Evolutionary conservation across 345 rosid genomes (phyloP), one percentile per base, ranked within the genome.

Genomic region (Eucalyptus pauciflora): DNA sequence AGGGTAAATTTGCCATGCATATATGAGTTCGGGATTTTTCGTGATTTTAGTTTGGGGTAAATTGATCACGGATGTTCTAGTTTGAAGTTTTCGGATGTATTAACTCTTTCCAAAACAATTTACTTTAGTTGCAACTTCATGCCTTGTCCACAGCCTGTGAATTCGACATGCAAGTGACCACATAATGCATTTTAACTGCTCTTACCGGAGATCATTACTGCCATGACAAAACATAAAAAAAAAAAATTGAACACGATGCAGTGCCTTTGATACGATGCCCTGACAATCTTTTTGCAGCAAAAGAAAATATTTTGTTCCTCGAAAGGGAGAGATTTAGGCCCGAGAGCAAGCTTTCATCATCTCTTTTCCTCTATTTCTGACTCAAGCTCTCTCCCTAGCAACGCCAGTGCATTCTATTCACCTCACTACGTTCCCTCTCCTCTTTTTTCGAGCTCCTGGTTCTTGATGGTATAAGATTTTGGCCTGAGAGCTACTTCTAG

Each of bases 1-100:
- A 52, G 0, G 58, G 18, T 18, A 52, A 52, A 52, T 52, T 18
- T 52, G 17, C 7, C 24, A 52, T 17, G 24, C 1, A 0, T 18
- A 2, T 18, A 1, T 22, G 0, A 3, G 10, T 18, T 52, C 7
- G 18, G 17, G 1, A 18, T 52, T 52, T 52, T 52, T 52, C 7
- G 10, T 18, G 10, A 52, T 18, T 7, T 18, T 18, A 52, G 0
- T 52, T 7, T 52, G 0, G 10, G 2, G 18, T 52, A 52, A 52
- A 52, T 52, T 52, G 18, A 52, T 18, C 1, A 18, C 24, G 18
- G 7, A 52, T 52, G 1, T 52, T 17, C 0, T 52, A 52, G 17
- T 52, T 18, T 52, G 0, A 0, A 52, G 1, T 52, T 52, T 52
- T 52, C 7, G 17, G 56, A 17, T 17, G 18, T 52, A 18, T 52